A percentile compares a stretch with the other conserved stretches of the same genome.
phyloP scores from a whole-genome alignment of 2,329 filamentous ascomycete genomes.

The Chrysoporthe austroafricana region DNA sequence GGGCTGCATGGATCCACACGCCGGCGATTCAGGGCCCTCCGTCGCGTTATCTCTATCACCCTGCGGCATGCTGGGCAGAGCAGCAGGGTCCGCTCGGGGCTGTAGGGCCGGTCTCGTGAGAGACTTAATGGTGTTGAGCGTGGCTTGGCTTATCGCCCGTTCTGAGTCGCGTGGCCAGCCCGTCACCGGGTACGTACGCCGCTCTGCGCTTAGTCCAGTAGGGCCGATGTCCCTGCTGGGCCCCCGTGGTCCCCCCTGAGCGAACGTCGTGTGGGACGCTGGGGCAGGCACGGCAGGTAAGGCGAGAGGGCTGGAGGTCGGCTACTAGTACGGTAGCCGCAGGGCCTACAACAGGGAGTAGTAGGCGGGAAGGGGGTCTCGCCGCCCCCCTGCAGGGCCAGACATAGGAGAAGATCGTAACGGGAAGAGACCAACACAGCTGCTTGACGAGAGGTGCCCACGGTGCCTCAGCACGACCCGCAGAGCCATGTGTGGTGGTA shows the following conservation, averaged over 20 bases:
- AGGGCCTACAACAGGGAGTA: background rate
- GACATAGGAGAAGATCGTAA: no score
- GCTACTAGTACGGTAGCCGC: background rate
- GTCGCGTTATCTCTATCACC: constrained; percentile 16
- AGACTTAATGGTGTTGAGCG: background rate
- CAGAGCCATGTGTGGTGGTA: no score
- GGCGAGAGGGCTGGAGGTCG: background rate
- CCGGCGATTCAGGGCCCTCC: background rate
- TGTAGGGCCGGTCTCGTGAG: constrained; percentile 1
- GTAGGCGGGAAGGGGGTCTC: background rate
- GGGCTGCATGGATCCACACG: background rate
- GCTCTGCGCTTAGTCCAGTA: background rate
- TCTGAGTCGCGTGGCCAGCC: constrained; percentile 15
- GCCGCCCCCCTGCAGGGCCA: no score
- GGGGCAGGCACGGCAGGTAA: background rate
- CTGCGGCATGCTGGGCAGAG: background rate
- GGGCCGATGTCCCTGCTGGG: background rate
- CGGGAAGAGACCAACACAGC: no score
- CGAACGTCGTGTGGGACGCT: background rate
- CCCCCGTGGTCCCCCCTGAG: background rate
- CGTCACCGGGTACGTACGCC: background rate
- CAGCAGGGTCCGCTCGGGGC: background rate
- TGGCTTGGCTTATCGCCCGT: constrained; percentile 10
- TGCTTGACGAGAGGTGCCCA: no score
- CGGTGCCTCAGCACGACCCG: no score